Conservation (phyloP, 2,329 filamentous ascomycete species). For the Verticillium dahliae region DNA sequence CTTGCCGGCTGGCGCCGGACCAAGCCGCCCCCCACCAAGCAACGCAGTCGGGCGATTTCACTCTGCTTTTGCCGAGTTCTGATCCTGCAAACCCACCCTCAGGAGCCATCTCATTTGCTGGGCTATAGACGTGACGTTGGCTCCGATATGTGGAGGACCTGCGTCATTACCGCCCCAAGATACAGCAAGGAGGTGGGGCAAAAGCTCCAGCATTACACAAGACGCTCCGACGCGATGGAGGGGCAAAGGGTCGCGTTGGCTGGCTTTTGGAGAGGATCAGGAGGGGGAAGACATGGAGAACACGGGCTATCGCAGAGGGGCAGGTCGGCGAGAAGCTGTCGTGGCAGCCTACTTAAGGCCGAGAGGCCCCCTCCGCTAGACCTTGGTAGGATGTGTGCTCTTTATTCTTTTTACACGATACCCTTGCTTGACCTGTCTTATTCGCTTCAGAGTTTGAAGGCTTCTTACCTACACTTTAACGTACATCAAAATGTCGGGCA, state of each 20-base stretch:
- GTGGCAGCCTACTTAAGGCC: neutral
- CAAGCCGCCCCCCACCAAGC: neutral
- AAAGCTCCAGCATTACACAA: neutral
- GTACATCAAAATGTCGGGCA: constrained; percentile 5
- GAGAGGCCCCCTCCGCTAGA: neutral
- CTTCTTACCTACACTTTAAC: no score
- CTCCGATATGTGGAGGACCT: neutral
- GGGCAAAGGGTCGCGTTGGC: neutral
- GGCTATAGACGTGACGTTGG: neutral
- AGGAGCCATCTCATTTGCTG: neutral
- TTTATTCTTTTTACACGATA: neutral
- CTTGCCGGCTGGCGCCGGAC: neutral
- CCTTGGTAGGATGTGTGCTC: neutral
- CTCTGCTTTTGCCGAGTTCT: neutral
- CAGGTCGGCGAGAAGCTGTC: neutral
- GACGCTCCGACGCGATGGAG: neutral
- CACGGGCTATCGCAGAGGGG: neutral
- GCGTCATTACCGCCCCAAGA: neutral
- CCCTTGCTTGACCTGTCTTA: neutral
- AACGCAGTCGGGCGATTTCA: neutral
- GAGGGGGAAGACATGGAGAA: neutral
- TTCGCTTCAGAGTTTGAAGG: neutral
- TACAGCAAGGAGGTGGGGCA: neutral
- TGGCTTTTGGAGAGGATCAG: neutral
- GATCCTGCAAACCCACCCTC: neutral